A percentile compares a stretch with the other conserved stretches of the same genome.
These are phyloP conservation scores for Komagataella populi DNA, from an alignment of 805 yeast genomes.

Conservation along the genomic window DNA sequence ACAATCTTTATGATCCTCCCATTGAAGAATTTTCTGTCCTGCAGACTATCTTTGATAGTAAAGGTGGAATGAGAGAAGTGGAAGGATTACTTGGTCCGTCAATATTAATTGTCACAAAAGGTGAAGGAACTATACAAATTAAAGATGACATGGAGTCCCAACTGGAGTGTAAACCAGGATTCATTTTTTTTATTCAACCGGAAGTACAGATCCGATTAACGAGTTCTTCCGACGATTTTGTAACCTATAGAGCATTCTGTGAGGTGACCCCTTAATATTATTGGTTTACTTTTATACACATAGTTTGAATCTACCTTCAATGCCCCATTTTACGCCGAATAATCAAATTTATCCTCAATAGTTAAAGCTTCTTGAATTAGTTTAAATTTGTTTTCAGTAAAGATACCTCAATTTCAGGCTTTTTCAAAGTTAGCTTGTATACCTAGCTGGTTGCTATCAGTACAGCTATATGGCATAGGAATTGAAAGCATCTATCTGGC, in stretches of 20 bases:
- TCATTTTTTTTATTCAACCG: slow-evolving; percentile 78
- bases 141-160: slow-evolving; percentile 25
- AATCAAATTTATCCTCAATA: no score
- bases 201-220: slow-evolving; percentile 47
- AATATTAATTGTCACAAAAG: slow-evolving; percentile 71
- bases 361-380: not conserved
- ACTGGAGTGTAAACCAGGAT: slow-evolving; percentile 51
- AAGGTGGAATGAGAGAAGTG: slow-evolving; percentile 38
- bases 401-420: no score
- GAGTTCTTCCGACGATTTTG: slow-evolving; percentile 38
- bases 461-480: no score
- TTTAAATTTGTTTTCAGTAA: no score
- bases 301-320: not conserved
- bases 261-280: slow-evolving; percentile 25
- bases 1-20: slow-evolving; percentile 82
- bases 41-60: slow-evolving; percentile 50
- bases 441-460: no score
- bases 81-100: slow-evolving; percentile 76
- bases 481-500: no score
- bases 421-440: no score
- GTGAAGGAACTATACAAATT: slow-evolving; percentile 47
- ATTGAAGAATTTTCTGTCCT: slow-evolving; percentile 94
- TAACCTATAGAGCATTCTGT: slow-evolving; percentile 83
- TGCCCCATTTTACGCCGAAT: not conserved
- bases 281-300: not conserved